Evolutionary conservation across 495 filamentous ascomycete genomes (phyloP).

Genomic region (Bryoglossum gracile): DNA sequence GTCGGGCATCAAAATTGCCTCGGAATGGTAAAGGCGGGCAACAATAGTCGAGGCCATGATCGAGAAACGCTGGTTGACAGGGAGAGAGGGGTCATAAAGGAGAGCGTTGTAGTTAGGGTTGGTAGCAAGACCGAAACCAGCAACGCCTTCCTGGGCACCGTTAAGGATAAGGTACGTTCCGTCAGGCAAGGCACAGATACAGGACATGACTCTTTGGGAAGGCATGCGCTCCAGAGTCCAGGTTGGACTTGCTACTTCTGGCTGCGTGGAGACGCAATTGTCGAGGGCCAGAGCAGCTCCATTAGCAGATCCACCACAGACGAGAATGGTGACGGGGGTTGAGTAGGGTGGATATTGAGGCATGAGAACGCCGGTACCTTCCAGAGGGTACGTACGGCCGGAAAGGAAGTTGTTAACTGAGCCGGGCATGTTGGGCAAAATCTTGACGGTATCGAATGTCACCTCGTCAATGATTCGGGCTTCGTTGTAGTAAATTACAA

Average conservation of each 20-base stretch:
- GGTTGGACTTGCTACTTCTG: constrained; percentile 42
- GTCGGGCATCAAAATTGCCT: constrained; percentile 50
- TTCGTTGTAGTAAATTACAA: constrained; percentile 60
- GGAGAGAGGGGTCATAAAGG: constrained; percentile 52
- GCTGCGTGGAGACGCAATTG: constrained; percentile 56
- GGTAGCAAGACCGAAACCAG: constrained; percentile 52
- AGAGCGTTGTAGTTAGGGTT: constrained; percentile 53
- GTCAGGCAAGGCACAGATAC: constrained; percentile 59
- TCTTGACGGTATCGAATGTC: constrained; percentile 46
- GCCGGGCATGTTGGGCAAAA: constrained; percentile 52
- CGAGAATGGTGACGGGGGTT: constrained; percentile 43
- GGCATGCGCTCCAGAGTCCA: constrained; percentile 63
- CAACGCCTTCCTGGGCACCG: constrained; percentile 52
- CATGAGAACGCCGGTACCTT: constrained; percentile 49
- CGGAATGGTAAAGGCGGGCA: constrained; percentile 53
- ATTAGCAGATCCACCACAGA: constrained; percentile 53
- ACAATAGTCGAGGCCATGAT: constrained; percentile 59
- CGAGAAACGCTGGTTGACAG: constrained; percentile 46
- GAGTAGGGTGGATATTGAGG: constrained; percentile 51
- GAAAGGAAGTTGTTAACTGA: constrained; percentile 48
- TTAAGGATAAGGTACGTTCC: constrained; percentile 59
- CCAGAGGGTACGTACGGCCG: constrained; percentile 56
- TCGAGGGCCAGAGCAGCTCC: constrained; percentile 46
- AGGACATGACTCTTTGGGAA: constrained; percentile 52
- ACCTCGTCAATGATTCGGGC: constrained; percentile 50